A percentile compares a stretch with the other conserved stretches of the same genome.
Conservation (phyloP, 768 basidiomycete species). For the Peribolospora kevripleyi region DNA sequence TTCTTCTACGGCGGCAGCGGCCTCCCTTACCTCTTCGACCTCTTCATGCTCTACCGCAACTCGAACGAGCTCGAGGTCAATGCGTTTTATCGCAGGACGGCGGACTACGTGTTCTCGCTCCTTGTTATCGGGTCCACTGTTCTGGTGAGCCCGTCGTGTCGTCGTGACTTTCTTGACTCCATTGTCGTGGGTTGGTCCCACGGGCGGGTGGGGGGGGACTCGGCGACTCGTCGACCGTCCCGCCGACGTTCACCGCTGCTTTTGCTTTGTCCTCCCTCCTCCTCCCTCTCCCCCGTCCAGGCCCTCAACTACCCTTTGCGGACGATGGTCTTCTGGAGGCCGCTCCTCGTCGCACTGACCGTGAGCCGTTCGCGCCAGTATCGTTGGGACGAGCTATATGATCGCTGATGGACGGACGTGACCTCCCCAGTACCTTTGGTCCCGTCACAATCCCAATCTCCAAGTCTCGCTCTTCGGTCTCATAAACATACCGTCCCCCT, state of each 20-base stretch:
- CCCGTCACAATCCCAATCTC: conserved; percentile 36
- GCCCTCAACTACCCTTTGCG: not conserved
- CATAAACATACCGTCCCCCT: conserved; percentile 42
- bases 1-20: conserved; percentile 33
- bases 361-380: no score
- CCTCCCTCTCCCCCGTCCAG: not conserved
- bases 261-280: not conserved
- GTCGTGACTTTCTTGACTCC: not conserved
- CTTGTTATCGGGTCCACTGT: conserved; percentile 32
- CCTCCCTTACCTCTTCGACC: conserved; percentile 36
- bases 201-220: not conserved
- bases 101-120: conserved; percentile 57
- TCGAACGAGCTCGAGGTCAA: conserved; percentile 38
- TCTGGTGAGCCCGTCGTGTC: conserved; percentile 26
- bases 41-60: conserved; percentile 47
- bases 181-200: not conserved
- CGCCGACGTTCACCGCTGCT: conserved; percentile 25
- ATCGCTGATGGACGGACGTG: not conserved
- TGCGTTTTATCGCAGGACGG: conserved; percentile 34
- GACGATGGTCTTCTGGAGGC: conserved; percentile 6
- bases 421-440: conserved; percentile 14
- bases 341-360: not conserved
- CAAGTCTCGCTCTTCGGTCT: conserved; percentile 59
- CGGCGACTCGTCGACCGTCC: conserved; percentile 40
- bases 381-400: not conserved